Conservation (phyloP, 169 alveolate genomes). For the Toxoplasma gondii region DNA sequence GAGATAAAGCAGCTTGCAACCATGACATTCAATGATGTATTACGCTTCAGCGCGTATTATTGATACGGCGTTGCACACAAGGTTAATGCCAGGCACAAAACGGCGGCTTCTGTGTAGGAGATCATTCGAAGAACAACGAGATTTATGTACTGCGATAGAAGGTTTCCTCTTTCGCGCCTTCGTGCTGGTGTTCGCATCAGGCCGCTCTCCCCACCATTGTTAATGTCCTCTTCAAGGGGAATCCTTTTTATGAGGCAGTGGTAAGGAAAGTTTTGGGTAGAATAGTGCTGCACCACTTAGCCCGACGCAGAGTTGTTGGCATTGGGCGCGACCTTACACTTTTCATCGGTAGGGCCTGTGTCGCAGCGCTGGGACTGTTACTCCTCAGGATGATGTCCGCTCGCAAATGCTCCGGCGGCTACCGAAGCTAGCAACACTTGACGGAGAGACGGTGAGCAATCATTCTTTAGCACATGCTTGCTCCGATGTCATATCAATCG, state of each 20-base stretch:
- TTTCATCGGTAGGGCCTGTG: not conserved
- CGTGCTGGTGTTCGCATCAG: not conserved
- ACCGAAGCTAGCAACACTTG: conserved; percentile 62
- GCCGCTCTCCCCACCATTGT: conserved; percentile 64
- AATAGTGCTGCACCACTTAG: not conserved
- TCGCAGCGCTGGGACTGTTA: not conserved
- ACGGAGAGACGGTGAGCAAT: conserved; percentile 67
- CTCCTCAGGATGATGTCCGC: conserved; percentile 39
- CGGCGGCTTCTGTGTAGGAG: too few species aligned
- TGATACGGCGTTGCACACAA: too few species aligned
- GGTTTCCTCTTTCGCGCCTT: not conserved
- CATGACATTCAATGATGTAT: not conserved
- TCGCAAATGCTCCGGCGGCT: conserved; percentile 52
- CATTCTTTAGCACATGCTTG: not conserved
- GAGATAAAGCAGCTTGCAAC: not conserved
- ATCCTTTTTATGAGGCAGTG: conserved; percentile 72
- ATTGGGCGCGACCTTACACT: too few species aligned
- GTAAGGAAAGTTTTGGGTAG: not conserved
- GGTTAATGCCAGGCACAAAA: too few species aligned
- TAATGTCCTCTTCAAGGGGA: conserved; percentile 71
- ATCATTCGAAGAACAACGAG: too few species aligned
- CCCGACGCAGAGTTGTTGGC: too few species aligned
- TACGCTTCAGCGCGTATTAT: not conserved
- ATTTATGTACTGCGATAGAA: not conserved
- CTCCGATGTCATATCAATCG: not conserved